phyloP scores from a whole-genome alignment of 345 rosid species.

The Gossypium arboreum region DNA sequence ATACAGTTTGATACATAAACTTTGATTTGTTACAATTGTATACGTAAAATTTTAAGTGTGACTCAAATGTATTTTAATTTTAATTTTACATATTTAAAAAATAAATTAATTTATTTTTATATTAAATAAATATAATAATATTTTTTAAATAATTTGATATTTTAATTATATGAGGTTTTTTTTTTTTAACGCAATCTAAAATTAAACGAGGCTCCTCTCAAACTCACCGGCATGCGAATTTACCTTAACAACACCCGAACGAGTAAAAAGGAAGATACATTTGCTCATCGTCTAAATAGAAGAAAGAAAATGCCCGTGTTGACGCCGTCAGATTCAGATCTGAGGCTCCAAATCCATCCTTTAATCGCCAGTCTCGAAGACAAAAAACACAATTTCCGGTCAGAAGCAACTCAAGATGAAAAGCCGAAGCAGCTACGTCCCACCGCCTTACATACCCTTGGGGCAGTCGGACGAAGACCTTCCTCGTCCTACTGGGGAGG shows the following conservation, averaged over 20 bases:
- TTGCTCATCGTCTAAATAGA: not conserved
- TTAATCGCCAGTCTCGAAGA: not conserved
- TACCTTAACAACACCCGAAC: not conserved
- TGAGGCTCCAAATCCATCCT: not conserved
- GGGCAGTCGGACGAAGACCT: conserved; percentile 45
- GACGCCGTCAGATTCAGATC: conserved; percentile 8
- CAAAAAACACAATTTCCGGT: not conserved
- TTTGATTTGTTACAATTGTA: no score
- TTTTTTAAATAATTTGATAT: no score
- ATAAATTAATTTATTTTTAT: no score
- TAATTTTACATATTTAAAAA: no score
- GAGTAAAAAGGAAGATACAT: not conserved
- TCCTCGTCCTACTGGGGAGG: not conserved
- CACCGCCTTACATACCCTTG: conserved; percentile 75
- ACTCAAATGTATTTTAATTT: no score
- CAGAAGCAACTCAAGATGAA: conserved; percentile 41
- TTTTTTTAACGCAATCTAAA: accelerated
- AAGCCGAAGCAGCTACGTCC: conserved; percentile 54
- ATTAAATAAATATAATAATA: no score
- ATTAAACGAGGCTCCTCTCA: no score
- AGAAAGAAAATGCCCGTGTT: not conserved
- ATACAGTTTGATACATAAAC: accelerated
- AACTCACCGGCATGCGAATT: no score
- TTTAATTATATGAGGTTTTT: accelerated
- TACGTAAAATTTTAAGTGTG: accelerated